Percentiles rank a stretch among this genome's conserved stretches.
phyloP scores from a whole-genome alignment of 495 filamentous ascomycete species.

The Schizothecium vesticola region DNA sequence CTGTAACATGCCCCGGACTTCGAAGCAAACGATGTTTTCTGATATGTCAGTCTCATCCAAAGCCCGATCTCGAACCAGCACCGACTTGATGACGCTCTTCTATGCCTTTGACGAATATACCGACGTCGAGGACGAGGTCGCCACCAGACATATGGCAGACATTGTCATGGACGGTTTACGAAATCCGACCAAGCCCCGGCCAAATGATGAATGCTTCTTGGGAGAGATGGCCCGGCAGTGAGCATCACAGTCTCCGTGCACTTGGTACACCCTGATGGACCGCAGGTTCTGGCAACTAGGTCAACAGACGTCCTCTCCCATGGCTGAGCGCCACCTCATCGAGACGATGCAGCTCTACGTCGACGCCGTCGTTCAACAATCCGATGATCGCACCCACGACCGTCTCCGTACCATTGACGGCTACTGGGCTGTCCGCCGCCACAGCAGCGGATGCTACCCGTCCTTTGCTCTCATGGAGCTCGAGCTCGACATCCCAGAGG shows the following conservation, averaged over 20 bases:
- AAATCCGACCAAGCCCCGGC: constrained; percentile 1
- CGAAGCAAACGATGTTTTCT: too few species aligned
- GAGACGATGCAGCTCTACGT: constrained; percentile 6
- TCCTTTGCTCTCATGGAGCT: constrained; percentile 8
- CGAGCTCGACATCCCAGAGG: constrained; percentile 6
- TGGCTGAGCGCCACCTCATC: constrained; percentile 6
- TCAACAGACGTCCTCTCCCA: not conserved
- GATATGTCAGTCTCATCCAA: not conserved
- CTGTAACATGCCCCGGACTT: not conserved
- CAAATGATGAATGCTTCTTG: not conserved
- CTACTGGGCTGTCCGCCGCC: constrained; percentile 1
- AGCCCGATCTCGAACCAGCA: constrained; percentile 1
- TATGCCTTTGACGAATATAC: constrained; percentile 15
- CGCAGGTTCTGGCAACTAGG: constrained; percentile 10
- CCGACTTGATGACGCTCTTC: constrained; percentile 12
- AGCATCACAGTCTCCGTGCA: not conserved
- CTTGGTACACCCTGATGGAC: not conserved
- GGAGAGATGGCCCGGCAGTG: constrained; percentile 4
- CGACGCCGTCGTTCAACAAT: constrained; percentile 5
- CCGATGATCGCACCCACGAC: not conserved
- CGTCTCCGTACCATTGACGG: constrained; percentile 1
- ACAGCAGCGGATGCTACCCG: constrained; percentile 6
- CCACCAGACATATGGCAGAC: constrained; percentile 1
- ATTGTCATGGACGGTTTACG: constrained; percentile 3
- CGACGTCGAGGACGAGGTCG: not conserved